These are phyloP conservation scores for Microstegium vimineum DNA, from an alignment of 176 grass and related monocot species.

Conservation along the genomic window DNA sequence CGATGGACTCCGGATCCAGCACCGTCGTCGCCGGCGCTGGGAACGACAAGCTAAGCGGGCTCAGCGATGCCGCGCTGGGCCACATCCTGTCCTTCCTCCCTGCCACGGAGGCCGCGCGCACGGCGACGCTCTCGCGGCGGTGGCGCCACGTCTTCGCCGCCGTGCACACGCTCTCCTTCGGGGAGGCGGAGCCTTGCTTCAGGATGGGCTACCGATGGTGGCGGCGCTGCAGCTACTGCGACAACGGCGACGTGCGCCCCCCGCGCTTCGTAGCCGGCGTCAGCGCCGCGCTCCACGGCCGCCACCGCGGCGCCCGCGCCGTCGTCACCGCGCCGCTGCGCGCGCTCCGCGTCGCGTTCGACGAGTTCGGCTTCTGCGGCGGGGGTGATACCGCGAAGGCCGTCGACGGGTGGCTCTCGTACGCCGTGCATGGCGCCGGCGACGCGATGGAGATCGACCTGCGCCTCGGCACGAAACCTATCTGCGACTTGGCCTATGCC, in stretches of 20 bases:
- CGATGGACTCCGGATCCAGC: too few species aligned
- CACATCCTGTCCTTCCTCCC: conserved; percentile 27
- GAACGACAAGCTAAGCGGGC: background rate
- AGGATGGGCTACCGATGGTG: background rate
- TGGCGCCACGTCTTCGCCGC: background rate
- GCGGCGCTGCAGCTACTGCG: background rate
- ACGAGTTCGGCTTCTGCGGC: background rate
- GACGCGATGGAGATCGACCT: background rate
- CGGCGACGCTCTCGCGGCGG: background rate
- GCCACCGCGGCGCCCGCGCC: background rate
- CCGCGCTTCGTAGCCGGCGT: background rate
- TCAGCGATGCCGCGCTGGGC: background rate
- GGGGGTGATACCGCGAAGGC: background rate
- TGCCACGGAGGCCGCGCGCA: background rate
- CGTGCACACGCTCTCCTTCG: conserved; percentile 9
- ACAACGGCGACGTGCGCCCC: background rate
- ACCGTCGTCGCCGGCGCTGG: background rate
- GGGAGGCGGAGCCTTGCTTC: background rate
- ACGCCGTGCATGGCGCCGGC: background rate
- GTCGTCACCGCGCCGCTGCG: background rate
- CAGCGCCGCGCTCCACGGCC: background rate
- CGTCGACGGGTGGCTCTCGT: background rate
- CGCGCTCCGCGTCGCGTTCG: background rate
- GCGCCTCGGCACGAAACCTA: too few species aligned
- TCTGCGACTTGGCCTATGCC: too few species aligned